These are phyloP conservation scores for Phaeosphaeria sp. DNA, from an alignment of 2,329 filamentous ascomycete species.

Conservation along the genomic window DNA sequence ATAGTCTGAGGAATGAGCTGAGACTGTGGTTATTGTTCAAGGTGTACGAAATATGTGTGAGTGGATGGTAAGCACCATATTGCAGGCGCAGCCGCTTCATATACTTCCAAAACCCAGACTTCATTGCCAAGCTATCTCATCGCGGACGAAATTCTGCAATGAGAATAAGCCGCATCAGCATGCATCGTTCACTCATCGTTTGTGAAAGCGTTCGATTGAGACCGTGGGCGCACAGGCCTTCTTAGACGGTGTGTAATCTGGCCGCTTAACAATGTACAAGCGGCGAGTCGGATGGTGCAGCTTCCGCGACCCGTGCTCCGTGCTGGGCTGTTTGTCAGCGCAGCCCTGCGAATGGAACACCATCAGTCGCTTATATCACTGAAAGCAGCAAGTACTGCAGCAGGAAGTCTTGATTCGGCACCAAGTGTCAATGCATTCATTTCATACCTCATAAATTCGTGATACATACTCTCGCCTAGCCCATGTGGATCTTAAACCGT, in stretches of 20 bases:
- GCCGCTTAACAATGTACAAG: not conserved
- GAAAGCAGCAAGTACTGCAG: not conserved
- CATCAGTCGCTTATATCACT: too few species aligned
- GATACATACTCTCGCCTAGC: not conserved
- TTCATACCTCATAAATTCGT: not conserved
- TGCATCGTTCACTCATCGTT: not conserved
- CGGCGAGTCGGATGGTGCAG: not conserved
- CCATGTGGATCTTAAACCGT: constrained; percentile 48
- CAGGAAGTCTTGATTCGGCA: not conserved
- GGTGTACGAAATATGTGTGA: not conserved
- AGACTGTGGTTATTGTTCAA: too few species aligned
- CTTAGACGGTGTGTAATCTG: not conserved
- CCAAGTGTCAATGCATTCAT: not conserved
- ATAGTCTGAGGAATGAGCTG: too few species aligned
- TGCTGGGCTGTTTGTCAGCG: not conserved
- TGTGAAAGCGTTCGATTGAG: too few species aligned
- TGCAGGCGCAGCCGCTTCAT: not conserved
- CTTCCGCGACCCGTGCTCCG: not conserved
- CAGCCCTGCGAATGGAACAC: not conserved
- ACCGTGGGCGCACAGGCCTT: not conserved
- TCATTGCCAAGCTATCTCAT: not conserved
- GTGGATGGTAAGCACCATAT: not conserved
- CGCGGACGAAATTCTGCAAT: not conserved
- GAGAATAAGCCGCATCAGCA: not conserved
- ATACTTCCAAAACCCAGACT: not conserved